Conservation (phyloP, 148 eudicot species). For the Rhododendron kiyosumense region DNA sequence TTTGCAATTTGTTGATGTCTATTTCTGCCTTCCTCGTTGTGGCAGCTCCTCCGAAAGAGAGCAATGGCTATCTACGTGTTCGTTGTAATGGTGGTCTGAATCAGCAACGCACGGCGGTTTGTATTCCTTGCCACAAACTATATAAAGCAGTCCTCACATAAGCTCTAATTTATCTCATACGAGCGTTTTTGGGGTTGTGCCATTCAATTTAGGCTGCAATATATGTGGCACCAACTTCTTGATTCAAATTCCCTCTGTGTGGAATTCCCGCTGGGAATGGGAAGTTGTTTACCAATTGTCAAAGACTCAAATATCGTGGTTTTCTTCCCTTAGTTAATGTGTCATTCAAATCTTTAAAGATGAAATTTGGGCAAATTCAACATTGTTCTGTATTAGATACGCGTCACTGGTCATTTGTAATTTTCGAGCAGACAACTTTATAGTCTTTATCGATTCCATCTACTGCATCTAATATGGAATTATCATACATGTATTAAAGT, state of each 20-base stretch:
- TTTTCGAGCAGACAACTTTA: background rate
- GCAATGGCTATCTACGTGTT: conserved; percentile 87
- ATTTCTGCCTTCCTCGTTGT: conserved; percentile 2
- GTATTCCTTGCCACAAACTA: conserved; percentile 17
- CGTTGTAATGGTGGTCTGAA: conserved; percentile 94
- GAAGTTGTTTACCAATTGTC: background rate
- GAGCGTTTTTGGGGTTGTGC: background rate
- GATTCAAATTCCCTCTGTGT: background rate
- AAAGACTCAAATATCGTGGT: background rate
- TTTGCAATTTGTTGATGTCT: background rate
- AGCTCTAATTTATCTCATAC: background rate
- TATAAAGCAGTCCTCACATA: background rate
- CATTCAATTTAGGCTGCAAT: background rate
- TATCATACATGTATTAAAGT: background rate
- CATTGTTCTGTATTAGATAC: background rate
- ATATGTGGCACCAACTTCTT: background rate
- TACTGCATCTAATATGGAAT: background rate
- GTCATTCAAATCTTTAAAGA: background rate
- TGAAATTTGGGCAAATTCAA: background rate
- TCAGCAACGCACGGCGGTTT: conserved; percentile 94
- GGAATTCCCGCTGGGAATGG: background rate
- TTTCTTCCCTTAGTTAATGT: background rate
- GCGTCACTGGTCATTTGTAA: background rate
- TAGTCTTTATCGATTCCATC: background rate
- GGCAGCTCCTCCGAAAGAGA: conserved; percentile 74